phyloP scores from a whole-genome alignment of 495 filamentous ascomycete genomes.

The Aspergillus coremiiformis region DNA sequence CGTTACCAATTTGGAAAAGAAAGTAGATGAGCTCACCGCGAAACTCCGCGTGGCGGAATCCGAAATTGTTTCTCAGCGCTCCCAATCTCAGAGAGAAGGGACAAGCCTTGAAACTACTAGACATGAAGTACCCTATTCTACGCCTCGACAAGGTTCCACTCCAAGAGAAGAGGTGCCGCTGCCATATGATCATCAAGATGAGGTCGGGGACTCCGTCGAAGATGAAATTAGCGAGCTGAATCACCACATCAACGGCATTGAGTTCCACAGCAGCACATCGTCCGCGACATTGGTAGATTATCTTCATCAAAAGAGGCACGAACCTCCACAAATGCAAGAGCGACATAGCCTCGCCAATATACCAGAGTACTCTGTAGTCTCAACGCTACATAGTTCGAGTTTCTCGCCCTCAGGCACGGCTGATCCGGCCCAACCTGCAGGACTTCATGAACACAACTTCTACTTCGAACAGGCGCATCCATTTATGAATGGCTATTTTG shows the following conservation, averaged over 20 bases:
- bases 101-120: background rate
- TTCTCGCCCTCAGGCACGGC: constrained; percentile 28
- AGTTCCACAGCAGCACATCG: constrained; percentile 37
- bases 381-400: constrained; percentile 33
- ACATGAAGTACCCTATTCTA: constrained; percentile 26
- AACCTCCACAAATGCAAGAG: constrained; percentile 16
- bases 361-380: constrained; percentile 28
- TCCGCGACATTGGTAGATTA: constrained; percentile 30
- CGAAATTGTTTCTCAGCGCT: constrained; percentile 7
- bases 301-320: constrained; percentile 27
- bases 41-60: constrained; percentile 25
- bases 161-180: constrained; percentile 15
- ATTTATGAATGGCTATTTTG: constrained; percentile 40
- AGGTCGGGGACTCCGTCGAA: constrained; percentile 22
- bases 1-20: constrained; percentile 32
- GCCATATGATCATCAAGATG: constrained; percentile 16
- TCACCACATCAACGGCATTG: constrained; percentile 34
- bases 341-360: constrained; percentile 2
- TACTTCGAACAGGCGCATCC: constrained; percentile 37
- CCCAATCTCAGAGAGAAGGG: constrained; percentile 6
- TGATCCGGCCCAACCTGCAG: constrained; percentile 18
- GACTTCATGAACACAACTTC: constrained; percentile 29
- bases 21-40: constrained; percentile 28
- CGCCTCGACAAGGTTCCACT: constrained; percentile 21
- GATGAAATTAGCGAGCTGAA: constrained; percentile 34